A percentile compares a stretch with the other conserved stretches of the same genome.
phyloP scores from a whole-genome alignment of 1,284 basidiomycete species.

The Sphagnurus paluster region DNA sequence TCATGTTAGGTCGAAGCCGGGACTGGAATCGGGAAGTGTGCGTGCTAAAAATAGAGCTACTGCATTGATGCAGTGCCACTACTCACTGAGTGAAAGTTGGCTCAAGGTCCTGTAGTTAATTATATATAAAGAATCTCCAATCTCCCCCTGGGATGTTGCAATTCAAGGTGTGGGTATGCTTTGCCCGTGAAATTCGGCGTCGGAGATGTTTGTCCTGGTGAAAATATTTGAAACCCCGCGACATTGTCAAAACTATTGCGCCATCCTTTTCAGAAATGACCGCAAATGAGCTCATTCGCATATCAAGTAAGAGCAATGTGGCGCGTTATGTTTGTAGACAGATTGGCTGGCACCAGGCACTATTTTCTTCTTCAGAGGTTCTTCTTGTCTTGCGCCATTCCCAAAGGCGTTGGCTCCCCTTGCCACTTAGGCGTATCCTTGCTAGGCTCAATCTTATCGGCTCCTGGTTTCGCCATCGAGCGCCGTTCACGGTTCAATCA shows the following conservation, averaged over 20 bases:
- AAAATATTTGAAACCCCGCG: slow-evolving; percentile 14
- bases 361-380: neutral
- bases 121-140: no score
- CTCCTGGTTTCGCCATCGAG: neutral
- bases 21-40: no score
- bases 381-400: neutral
- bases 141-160: no score
- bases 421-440: slow-evolving; percentile 7
- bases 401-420: slow-evolving; percentile 7
- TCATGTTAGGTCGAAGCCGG: no score
- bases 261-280: slow-evolving; percentile 36
- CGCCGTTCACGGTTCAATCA: neutral
- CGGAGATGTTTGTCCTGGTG: neutral
- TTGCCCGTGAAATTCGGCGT: no score
- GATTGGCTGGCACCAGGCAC: slow-evolving; percentile 6
- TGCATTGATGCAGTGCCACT: no score
- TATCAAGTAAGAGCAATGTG: slow-evolving; percentile 14
- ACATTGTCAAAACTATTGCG: slow-evolving; percentile 32
- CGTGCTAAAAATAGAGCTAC: no score
- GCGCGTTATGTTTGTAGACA: neutral
- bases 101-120: no score
- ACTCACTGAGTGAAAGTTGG: no score
- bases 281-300: slow-evolving; percentile 33
- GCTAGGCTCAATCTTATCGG: neutral
- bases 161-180: no score